A percentile compares a stretch with the other conserved stretches of the same genome.
phyloP scores from a whole-genome alignment of 225 moss, liverwort and hornwort genomes.

The Lunularia cruciata region DNA sequence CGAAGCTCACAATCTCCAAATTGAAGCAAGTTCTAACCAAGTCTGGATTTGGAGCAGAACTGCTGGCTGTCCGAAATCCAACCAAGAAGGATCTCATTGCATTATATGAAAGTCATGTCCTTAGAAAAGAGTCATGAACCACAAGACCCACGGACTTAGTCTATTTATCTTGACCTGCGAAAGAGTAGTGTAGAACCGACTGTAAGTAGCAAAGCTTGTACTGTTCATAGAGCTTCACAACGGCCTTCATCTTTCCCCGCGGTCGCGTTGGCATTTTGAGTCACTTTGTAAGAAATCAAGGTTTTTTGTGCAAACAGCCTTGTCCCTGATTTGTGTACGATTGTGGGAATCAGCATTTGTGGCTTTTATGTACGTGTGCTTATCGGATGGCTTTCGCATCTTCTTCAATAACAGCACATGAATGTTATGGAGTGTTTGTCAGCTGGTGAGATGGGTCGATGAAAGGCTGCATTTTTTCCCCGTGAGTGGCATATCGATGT shows the following conservation, averaged over 20 bases:
- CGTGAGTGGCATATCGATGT: no score
- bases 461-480: no score
- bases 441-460: no score
- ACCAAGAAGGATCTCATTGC: slow-evolving; percentile 66
- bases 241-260: slow-evolving; percentile 2
- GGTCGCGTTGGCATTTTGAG: slow-evolving; percentile 23
- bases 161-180: background rate
- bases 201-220: slow-evolving; percentile 16
- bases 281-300: slow-evolving; percentile 14
- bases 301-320: background rate
- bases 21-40: slow-evolving; percentile 75
- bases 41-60: slow-evolving; percentile 72
- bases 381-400: background rate
- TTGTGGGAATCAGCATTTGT: background rate
- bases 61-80: slow-evolving; percentile 61
- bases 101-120: slow-evolving; percentile 60
- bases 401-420: no score
- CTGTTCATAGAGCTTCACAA: slow-evolving; percentile 25
- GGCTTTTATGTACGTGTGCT: background rate
- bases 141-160: background rate
- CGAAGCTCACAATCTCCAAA: slow-evolving; percentile 65
- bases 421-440: no score
- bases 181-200: background rate
- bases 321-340: slow-evolving; percentile 4
- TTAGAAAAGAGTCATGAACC: slow-evolving; percentile 35